Percentiles rank a stretch among this genome's conserved stretches.
Evolutionary conservation across 2,329 filamentous ascomycete genomes (phyloP).

Genomic region (Acrocalymma vagum): DNA sequence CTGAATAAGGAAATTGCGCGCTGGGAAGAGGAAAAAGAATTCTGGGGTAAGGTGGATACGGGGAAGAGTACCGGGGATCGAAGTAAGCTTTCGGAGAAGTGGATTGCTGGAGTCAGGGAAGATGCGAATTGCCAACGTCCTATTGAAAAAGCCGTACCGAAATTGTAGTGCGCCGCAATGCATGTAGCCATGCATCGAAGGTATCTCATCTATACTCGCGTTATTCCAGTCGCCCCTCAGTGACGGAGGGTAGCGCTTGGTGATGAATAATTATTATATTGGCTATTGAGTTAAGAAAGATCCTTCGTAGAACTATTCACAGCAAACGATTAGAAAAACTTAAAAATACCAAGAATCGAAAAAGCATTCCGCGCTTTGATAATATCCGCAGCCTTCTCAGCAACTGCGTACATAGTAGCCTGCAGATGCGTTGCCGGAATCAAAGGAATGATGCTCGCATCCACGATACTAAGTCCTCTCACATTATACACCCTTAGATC

Average conservation of each 20-base stretch:
- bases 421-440: constrained; percentile 39
- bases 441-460: constrained; percentile 40
- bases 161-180: too few species aligned
- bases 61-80: constrained; percentile 23
- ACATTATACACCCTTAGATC: constrained; percentile 35
- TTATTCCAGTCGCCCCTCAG: too few species aligned
- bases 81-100: constrained; percentile 21
- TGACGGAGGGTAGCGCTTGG: too few species aligned
- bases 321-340: too few species aligned
- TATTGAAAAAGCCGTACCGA: too few species aligned
- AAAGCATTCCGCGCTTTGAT: constrained; percentile 31
- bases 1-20: constrained; percentile 17
- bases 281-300: too few species aligned
- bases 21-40: constrained; percentile 22
- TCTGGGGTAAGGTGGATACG: constrained; percentile 17
- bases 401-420: constrained; percentile 41
- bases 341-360: too few species aligned
- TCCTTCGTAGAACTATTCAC: too few species aligned
- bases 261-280: too few species aligned
- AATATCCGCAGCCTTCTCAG: constrained; percentile 42
- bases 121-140: too few species aligned
- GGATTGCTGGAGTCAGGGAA: constrained; percentile 15
- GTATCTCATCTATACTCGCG: too few species aligned
- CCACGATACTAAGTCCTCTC: constrained; percentile 36
- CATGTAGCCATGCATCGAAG: too few species aligned